These are phyloP conservation scores for Anaeromyces robustus DNA, from an alignment of 192 early-diverging fungal genomes.

Conservation along the genomic window DNA sequence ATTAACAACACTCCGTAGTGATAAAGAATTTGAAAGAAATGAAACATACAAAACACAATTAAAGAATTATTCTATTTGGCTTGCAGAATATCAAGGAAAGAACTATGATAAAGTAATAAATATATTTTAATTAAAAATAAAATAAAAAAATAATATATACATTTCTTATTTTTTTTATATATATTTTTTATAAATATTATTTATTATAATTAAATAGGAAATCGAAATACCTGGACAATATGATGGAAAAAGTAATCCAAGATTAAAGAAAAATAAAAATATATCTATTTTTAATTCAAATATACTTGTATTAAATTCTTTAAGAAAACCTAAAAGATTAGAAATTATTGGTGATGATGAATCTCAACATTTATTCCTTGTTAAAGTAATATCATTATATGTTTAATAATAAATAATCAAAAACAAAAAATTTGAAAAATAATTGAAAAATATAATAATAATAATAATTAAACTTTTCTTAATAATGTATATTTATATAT, in stretches of 20 bases:
- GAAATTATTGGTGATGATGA: conserved; percentile 57
- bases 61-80: conserved; percentile 54
- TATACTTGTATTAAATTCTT: conserved; percentile 50
- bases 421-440: too few relatives aligned
- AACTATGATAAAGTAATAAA: conserved; percentile 10
- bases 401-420: too few relatives aligned
- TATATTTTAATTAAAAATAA: background rate
- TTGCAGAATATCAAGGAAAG: conserved; percentile 11
- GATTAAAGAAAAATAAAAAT: conserved; percentile 29
- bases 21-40: too few relatives aligned
- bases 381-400: conserved; percentile 34
- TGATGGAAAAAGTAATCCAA: conserved; percentile 30
- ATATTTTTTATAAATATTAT: too few relatives aligned
- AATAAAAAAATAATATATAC: background rate
- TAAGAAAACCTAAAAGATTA: conserved; percentile 55
- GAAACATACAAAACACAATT: conserved; percentile 13
- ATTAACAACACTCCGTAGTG: too few relatives aligned
- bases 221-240: conserved; percentile 71
- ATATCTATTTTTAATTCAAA: conserved; percentile 45
- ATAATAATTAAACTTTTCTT: too few relatives aligned
- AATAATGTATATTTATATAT: too few relatives aligned
- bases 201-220: conserved; percentile 6
- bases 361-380: conserved; percentile 51
- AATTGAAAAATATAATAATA: too few relatives aligned
- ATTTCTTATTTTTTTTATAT: too few relatives aligned